phyloP scores from a whole-genome alignment of 345 rosid species.

The Diplotaxis tenuifolia region DNA sequence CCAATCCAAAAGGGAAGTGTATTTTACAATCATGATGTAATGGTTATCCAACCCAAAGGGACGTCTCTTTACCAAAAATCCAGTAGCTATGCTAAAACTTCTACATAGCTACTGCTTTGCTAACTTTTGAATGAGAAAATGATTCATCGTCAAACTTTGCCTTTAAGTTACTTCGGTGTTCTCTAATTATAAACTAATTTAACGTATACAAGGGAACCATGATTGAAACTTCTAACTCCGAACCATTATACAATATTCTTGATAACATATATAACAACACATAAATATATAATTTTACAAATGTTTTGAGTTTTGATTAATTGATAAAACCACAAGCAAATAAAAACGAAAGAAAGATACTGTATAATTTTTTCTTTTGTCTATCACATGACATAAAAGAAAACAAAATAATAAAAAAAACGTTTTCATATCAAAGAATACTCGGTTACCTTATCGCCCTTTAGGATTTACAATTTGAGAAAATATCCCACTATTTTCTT shows the following conservation, averaged over 20 bases:
- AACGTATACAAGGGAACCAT: neutral
- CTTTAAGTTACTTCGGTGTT: neutral
- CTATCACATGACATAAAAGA: conserved; percentile 17
- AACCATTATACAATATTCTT: conserved; percentile 5
- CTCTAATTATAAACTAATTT: neutral
- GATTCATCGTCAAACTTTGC: neutral
- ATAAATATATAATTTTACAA: conserved; percentile 15
- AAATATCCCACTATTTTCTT: conserved; percentile 44
- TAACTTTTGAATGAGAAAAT: neutral
- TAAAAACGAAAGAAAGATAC: neutral
- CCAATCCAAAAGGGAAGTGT: neutral
- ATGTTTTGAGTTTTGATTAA: neutral
- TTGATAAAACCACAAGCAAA: neutral
- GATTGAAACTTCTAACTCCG: neutral
- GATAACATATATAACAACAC: conserved; percentile 20
- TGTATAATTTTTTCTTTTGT: neutral
- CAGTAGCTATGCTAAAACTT: neutral
- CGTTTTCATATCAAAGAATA: neutral
- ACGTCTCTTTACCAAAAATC: neutral
- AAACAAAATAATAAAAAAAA: neutral
- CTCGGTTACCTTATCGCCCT: conserved; percentile 47
- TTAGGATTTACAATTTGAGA: conserved; percentile 62
- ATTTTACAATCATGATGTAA: neutral
- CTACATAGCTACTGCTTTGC: neutral
- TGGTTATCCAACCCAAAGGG: neutral